Evolutionary conservation across 2,329 filamentous ascomycete species (phyloP).

Genomic region (Emergomyces orientalis): DNA sequence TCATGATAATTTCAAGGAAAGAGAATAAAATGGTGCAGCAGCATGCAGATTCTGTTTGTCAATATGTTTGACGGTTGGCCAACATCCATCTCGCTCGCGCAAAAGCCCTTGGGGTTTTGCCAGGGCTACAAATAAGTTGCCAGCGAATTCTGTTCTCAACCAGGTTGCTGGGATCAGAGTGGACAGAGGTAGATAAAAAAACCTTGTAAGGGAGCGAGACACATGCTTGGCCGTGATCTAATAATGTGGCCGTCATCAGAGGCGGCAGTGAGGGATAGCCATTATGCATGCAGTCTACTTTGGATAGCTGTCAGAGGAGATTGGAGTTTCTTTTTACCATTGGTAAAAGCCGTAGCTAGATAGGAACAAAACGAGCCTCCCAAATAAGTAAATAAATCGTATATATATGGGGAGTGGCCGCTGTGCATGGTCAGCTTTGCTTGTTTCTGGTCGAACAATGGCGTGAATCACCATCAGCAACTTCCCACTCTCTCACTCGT

Average conservation of each 20-base stretch:
- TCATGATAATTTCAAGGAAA: background rate
- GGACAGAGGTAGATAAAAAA: background rate
- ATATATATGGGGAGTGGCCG: background rate
- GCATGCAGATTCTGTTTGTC: background rate
- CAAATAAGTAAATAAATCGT: background rate
- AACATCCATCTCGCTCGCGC: too few relatives aligned
- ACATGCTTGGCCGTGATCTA: background rate
- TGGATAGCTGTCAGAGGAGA: background rate
- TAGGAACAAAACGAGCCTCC: background rate
- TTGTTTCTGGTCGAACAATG: background rate
- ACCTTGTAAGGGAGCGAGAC: background rate
- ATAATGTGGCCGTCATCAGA: background rate
- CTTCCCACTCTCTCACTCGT: background rate
- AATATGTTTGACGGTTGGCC: background rate
- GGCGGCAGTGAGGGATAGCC: background rate
- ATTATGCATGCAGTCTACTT: background rate
- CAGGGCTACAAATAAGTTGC: background rate
- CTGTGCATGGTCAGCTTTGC: background rate
- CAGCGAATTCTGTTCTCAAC: background rate
- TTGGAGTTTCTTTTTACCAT: background rate
- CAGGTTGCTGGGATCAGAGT: constrained; percentile 3
- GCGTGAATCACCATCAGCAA: background rate
- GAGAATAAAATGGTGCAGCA: background rate
- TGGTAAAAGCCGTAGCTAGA: background rate
- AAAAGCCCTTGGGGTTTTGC: background rate